These are phyloP conservation scores for Trichocomaceae sp. DNA, from an alignment of 2,329 filamentous ascomycete species.

Conservation along the genomic window DNA sequence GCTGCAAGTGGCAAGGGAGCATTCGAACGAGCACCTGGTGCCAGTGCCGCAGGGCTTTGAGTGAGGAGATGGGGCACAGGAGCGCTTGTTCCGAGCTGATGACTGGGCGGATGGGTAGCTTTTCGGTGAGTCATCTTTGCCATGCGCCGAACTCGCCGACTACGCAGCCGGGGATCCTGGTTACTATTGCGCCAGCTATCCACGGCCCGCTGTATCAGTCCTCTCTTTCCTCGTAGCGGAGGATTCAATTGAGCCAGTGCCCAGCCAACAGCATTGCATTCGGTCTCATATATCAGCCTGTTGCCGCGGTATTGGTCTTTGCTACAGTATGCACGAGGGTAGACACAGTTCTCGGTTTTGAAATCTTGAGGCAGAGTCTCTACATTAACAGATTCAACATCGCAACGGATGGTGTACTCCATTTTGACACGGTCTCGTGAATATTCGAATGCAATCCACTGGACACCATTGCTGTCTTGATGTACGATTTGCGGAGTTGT, in stretches of 20 bases:
- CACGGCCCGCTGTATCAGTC: constrained; percentile 91
- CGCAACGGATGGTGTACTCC: constrained; percentile 98
- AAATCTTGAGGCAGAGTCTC: constrained; percentile 80
- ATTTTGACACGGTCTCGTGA: constrained; percentile 96
- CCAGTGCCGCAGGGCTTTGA: neutral
- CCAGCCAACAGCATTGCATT: constrained; percentile 99
- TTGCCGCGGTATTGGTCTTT: constrained; percentile 98
- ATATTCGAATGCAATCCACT: constrained; percentile 99
- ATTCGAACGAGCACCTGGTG: constrained; percentile 24
- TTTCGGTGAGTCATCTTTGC: constrained; percentile 85
- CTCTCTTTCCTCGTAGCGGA: constrained; percentile 83
- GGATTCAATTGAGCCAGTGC: constrained; percentile 89
- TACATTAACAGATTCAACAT: constrained; percentile 92
- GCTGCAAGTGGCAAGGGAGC: constrained; percentile 60
- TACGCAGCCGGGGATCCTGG: constrained; percentile 84
- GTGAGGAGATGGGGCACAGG: constrained; percentile 25
- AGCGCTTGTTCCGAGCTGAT: constrained; percentile 55
- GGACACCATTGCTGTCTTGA: constrained; percentile 92
- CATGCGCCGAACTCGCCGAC: constrained; percentile 86
- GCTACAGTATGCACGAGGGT: constrained; percentile 85
- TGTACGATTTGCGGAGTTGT: constrained; percentile 91
- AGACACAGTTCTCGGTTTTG: constrained; percentile 97
- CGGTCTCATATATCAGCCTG: constrained; percentile 90
- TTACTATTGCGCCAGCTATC: constrained; percentile 99
- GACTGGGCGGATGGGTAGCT: constrained; percentile 50